Conservation (phyloP, 192 early-diverging fungal genomes). For the Geranomyces variabilis region DNA sequence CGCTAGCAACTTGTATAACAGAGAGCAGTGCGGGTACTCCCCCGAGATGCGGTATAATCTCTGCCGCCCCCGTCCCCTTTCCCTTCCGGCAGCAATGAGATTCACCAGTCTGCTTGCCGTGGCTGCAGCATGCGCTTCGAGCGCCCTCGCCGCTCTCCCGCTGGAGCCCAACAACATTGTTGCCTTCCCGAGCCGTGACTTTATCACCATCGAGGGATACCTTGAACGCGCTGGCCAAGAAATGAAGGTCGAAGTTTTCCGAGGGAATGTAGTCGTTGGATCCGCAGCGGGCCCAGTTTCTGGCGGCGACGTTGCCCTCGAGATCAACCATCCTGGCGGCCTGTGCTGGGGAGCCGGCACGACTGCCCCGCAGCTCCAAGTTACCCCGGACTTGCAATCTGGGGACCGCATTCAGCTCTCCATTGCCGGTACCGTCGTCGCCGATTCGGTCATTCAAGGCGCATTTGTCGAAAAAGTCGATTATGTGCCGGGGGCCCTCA, state of each 20-base stretch:
- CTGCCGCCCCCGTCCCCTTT: neutral
- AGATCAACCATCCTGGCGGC: constrained; percentile 22
- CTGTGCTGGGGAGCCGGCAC: constrained; percentile 21
- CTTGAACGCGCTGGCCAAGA: neutral
- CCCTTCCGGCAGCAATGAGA: neutral
- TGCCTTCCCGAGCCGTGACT: constrained; percentile 17
- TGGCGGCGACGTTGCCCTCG: constrained; percentile 14
- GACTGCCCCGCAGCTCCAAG: neutral
- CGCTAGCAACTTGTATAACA: no score
- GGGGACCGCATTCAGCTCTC: constrained; percentile 8
- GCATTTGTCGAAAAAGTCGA: neutral
- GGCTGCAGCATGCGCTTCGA: neutral
- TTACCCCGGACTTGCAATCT: constrained; percentile 6
- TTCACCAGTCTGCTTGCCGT: neutral
- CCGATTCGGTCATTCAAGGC: constrained; percentile 1
- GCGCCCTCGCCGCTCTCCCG: constrained; percentile 8
- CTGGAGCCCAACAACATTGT: constrained; percentile 14
- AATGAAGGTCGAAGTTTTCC: constrained; percentile 8
- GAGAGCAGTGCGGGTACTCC: no score
- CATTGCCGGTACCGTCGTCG: neutral
- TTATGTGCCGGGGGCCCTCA: neutral
- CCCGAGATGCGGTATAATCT: no score
- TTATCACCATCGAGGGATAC: constrained; percentile 25
- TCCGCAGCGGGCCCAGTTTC: constrained; percentile 7
- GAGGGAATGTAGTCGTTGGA: constrained; percentile 1